These are phyloP conservation scores for Termitomyces sp. DNA, from an alignment of 768 basidiomycete genomes.

Conservation along the genomic window DNA sequence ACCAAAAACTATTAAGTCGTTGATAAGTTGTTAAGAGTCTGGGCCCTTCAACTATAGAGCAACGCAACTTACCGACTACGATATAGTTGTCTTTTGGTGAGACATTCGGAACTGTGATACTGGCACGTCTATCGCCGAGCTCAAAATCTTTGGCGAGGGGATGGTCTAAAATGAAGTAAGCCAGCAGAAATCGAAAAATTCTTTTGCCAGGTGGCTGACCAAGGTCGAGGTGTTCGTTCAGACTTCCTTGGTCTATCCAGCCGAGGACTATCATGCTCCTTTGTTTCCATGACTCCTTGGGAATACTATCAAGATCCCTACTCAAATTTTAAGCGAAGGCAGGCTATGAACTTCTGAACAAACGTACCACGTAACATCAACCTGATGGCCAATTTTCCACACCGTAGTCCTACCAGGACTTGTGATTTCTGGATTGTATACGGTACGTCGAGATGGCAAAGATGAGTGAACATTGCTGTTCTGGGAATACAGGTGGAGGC, in stretches of 20 bases:
- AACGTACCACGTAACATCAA: constrained; percentile 40
- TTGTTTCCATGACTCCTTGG: constrained; percentile 25
- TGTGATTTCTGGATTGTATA: constrained; percentile 38
- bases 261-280: constrained; percentile 43
- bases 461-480: constrained; percentile 7
- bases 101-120: constrained; percentile 39
- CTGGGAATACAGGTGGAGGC: constrained; percentile 23
- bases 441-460: constrained; percentile 18
- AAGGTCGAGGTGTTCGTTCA: constrained; percentile 41
- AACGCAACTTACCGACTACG: constrained; percentile 39
- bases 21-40: neutral
- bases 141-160: constrained; percentile 46
- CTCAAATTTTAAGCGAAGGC: constrained; percentile 5
- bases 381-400: constrained; percentile 33
- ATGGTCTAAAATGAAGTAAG: constrained; percentile 26
- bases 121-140: constrained; percentile 33
- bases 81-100: constrained; percentile 33
- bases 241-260: constrained; percentile 26
- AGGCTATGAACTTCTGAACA: constrained; percentile 8
- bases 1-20: constrained; percentile 35
- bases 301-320: constrained; percentile 36
- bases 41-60: neutral
- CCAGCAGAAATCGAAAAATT: neutral
- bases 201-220: constrained; percentile 22
- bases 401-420: constrained; percentile 28